Percentiles rank a stretch among this genome's conserved stretches.
Conservation (phyloP, 176 grass and related monocot genomes). For the Cenchrus americanus region DNA sequence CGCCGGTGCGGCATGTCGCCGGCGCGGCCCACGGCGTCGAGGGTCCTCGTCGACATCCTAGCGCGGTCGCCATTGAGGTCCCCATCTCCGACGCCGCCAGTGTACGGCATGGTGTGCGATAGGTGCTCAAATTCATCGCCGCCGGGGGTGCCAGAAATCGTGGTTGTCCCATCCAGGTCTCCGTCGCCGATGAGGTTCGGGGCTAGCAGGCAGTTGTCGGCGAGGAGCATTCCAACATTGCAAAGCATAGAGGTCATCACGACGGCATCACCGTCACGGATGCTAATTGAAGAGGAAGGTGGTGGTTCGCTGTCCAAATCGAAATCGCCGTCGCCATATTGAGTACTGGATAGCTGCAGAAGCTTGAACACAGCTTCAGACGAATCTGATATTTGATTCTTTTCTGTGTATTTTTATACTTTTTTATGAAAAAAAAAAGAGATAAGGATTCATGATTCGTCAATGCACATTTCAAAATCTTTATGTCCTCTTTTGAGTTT, state of each 20-base stretch:
- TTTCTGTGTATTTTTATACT: neutral
- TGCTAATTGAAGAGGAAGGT: constrained; percentile 11
- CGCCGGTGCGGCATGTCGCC: constrained; percentile 29
- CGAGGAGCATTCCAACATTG: constrained; percentile 3
- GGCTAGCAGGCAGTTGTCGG: constrained; percentile 2
- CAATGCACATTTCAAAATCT: neutral
- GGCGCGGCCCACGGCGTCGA: constrained; percentile 39
- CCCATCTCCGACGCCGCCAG: constrained; percentile 16
- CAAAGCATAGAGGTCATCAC: constrained; percentile 11
- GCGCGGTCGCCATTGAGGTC: constrained; percentile 41
- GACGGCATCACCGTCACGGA: constrained; percentile 9
- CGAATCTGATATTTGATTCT: neutral
- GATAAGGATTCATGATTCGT: neutral
- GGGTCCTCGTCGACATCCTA: constrained; percentile 41
- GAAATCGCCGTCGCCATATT: constrained; percentile 10
- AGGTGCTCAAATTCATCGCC: neutral
- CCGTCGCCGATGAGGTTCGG: constrained; percentile 21
- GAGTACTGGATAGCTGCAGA: neutral
- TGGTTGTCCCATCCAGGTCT: constrained; percentile 27
- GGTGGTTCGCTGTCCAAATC: constrained; percentile 37
- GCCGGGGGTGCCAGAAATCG: neutral
- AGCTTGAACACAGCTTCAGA: neutral
- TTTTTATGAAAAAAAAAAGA: neutral
- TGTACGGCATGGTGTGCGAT: neutral
- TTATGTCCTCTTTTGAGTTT: neutral